Evolutionary conservation across 78 protist genomes (phyloP), one percentile per base, ranked within the genome.

Genomic region (Dictyostelium citrinum): DNA sequence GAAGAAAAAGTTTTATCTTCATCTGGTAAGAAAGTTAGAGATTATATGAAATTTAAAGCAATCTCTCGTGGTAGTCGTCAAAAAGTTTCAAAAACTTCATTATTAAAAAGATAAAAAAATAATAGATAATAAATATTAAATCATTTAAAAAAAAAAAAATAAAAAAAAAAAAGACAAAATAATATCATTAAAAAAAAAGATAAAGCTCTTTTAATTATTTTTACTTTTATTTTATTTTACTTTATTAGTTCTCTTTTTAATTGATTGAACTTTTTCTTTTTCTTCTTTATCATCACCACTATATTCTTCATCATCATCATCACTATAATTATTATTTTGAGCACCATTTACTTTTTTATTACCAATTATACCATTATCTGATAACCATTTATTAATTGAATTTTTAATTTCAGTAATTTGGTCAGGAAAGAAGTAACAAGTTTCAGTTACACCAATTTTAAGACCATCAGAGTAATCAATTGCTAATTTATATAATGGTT

Each of bases 381-480:
- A 10, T 70, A 70, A 70, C 77, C 77, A 70, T 31, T 33, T 70
- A 33, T 70, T 70, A 27, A 70, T 70, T 33, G 35, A 29, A 33
- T 31, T 31, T 33, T 70, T 70, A 29, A 33, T 70, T 12, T 16
- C 33, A 29, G 35, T 35, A 6, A 70, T 16, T 70, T 17, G 39
- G 6, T 70, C 77, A 12, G 77, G 77, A 31, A 29, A 31, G 37
- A 33, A 70, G 33, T 33, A 70, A 70, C 35, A 70, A 70, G 77
- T 70, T 70, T 70, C 77, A 33, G 77, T 70, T 17, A 70, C 45
- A 27, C 77, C 77, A 70, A 70, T 70, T 70, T 70, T 70, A 70
- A 70, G 77, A 16, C 77, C 77, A 70, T 70, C 77, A 5, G 77
- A 39, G n/a, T 39, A 74, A 39, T 39, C 55, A 2, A 33, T 16